Conservation (phyloP, 495 filamentous ascomycete genomes). For the Barbatosphaeria neglecta region DNA sequence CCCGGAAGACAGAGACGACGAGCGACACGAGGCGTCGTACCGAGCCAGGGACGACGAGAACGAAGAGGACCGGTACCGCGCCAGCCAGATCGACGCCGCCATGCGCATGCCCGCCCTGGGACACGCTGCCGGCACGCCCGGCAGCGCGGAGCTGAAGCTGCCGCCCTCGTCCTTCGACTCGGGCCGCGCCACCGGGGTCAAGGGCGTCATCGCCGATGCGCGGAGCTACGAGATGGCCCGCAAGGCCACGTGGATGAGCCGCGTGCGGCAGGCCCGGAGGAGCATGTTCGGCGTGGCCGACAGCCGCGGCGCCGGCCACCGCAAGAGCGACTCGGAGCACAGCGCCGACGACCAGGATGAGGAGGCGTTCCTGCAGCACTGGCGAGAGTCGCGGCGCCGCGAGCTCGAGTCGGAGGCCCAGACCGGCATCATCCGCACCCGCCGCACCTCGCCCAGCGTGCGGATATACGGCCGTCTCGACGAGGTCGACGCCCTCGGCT, state of each 20-base stretch:
- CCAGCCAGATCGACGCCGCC: constrained; percentile 46
- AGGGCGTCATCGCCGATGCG: constrained; percentile 95
- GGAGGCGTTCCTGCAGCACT: constrained; percentile 69
- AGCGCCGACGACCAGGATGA: constrained; percentile 42
- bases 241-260: constrained; percentile 47
- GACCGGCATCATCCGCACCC: constrained; percentile 31
- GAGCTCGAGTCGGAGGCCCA: constrained; percentile 54
- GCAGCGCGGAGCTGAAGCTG: constrained; percentile 43
- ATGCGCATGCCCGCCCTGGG: constrained; percentile 46
- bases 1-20: constrained; percentile 39
- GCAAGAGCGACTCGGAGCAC: constrained; percentile 43
- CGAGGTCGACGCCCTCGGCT: constrained; percentile 79
- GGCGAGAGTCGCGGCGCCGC: constrained; percentile 65
- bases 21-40: constrained; percentile 36
- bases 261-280: constrained; percentile 28
- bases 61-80: constrained; percentile 45
- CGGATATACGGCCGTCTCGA: constrained; percentile 67
- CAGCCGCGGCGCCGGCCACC: constrained; percentile 30
- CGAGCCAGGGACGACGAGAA: constrained; percentile 26
- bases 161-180: constrained; percentile 55
- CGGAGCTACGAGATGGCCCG: constrained; percentile 77
- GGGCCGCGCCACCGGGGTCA: constrained; percentile 75
- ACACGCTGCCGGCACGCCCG: constrained; percentile 33
- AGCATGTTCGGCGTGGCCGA: constrained; percentile 28
- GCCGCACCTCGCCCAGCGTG: constrained; percentile 58